phyloP scores from a whole-genome alignment of 306 rosid genomes.

The Lagenaria siceraria region DNA sequence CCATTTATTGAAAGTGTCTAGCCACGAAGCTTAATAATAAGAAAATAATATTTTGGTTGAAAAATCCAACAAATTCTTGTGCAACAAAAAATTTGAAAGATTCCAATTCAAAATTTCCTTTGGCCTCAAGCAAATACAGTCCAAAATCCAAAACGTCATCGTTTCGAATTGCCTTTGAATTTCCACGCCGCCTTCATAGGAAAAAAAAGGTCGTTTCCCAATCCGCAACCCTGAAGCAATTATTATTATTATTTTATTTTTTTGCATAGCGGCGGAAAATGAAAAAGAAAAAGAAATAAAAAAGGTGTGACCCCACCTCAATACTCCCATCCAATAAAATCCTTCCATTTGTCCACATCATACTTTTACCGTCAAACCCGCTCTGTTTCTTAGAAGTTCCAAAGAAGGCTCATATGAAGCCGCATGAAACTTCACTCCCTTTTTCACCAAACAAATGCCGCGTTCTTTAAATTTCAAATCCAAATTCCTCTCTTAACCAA shows the following conservation, averaged over 20 bases:
- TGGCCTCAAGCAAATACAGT: background rate
- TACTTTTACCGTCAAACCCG: background rate
- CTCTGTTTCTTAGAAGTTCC: conserved; percentile 1
- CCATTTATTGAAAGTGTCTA: no score
- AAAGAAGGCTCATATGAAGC: background rate
- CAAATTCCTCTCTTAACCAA: background rate
- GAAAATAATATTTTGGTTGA: background rate
- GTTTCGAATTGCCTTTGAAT: background rate
- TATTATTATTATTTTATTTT: no score
- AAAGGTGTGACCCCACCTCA: background rate
- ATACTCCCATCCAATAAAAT: background rate
- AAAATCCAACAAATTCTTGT: background rate
- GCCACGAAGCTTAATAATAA: no score
- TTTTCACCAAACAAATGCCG: background rate
- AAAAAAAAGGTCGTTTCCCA: background rate
- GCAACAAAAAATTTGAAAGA: background rate
- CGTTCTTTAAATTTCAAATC: background rate
- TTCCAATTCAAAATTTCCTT: background rate
- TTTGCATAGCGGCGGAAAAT: background rate
- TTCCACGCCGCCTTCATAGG: background rate
- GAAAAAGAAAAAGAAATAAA: background rate
- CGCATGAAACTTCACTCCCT: background rate
- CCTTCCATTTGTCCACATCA: background rate
- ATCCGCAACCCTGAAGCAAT: no score
- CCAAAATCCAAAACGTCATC: background rate